phyloP scores from a whole-genome alignment of 371 early-diverging fungal genomes.

The Mortierella sp. region DNA sequence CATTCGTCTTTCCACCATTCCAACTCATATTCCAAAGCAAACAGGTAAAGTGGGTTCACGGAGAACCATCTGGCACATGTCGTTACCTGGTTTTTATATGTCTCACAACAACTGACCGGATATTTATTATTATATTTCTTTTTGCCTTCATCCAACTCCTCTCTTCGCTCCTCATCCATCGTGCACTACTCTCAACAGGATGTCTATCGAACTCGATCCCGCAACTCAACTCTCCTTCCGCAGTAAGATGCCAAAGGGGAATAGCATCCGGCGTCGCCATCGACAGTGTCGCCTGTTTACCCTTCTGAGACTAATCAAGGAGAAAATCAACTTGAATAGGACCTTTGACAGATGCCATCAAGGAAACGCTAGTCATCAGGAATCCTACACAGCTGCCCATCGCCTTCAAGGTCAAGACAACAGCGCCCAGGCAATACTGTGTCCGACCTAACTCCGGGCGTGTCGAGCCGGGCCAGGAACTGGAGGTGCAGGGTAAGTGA shows the following conservation, averaged over 20 bases:
- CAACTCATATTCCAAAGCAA: too few relatives aligned
- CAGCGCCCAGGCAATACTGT: conserved; percentile 95
- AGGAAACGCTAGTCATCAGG: conserved; percentile 69
- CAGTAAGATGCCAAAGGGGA: too few relatives aligned
- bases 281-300: background rate
- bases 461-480: conserved; percentile 75
- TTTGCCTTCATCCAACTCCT: conserved; percentile 2
- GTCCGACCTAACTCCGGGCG: conserved; percentile 94
- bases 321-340: conserved; percentile 55
- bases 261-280: too few relatives aligned
- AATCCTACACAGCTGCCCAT: conserved; percentile 76
- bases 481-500: conserved; percentile 78
- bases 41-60: too few relatives aligned
- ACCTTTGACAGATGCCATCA: conserved; percentile 76
- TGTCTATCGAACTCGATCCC: conserved; percentile 71
- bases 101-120: background rate
- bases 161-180: background rate
- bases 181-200: conserved; percentile 18
- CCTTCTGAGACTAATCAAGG: background rate
- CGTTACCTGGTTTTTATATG: too few relatives aligned
- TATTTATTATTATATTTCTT: background rate
- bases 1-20: too few relatives aligned
- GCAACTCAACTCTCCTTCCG: conserved; percentile 65
- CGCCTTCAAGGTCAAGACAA: conserved; percentile 97
- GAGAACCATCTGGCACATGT: too few relatives aligned